These are phyloP conservation scores for Ophiostoma angusticollis DNA, from an alignment of 2,329 filamentous ascomycete genomes.

Conservation along the genomic window DNA sequence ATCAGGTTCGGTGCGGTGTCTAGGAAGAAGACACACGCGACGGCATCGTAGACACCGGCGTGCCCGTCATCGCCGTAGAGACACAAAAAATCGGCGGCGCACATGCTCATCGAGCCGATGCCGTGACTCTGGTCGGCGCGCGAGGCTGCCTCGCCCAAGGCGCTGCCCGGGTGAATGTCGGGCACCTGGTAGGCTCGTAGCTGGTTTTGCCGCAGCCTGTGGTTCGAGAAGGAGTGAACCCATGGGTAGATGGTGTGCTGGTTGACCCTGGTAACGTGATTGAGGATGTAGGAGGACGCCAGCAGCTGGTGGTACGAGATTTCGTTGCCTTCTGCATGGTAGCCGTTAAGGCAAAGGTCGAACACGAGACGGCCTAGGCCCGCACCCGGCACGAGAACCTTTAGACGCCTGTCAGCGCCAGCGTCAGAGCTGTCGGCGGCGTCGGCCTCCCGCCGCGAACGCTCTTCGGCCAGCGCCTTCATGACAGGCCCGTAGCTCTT, in stretches of 20 bases:
- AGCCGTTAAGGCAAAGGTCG: conserved; percentile 65
- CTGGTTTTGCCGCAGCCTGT: conserved; percentile 60
- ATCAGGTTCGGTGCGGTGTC: conserved; percentile 93
- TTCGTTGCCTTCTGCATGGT: conserved; percentile 74
- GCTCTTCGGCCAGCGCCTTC: conserved; percentile 43
- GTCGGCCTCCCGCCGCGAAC: conserved; percentile 15
- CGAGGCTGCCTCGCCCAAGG: conserved; percentile 25
- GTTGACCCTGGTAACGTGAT: conserved; percentile 48
- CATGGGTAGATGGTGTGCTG: conserved; percentile 74
- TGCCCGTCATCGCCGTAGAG: conserved; percentile 58
- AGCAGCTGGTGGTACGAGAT: conserved; percentile 96
- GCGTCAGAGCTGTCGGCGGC: no score
- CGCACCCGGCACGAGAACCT: conserved; percentile 76
- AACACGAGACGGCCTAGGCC: conserved; percentile 82
- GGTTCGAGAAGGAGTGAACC: conserved; percentile 79
- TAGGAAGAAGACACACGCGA: conserved; percentile 88
- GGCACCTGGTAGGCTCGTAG: conserved; percentile 62
- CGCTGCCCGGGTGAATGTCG: conserved; percentile 59
- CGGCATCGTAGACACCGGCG: conserved; percentile 57
- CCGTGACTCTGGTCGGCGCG: conserved; percentile 2
- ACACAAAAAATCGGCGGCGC: conserved; percentile 84
- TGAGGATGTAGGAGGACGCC: conserved; percentile 65
- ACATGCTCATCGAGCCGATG: conserved; percentile 74
- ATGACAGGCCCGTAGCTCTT: conserved; percentile 67
- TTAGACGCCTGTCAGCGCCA: conserved; percentile 37